phyloP scores from a whole-genome alignment of 352 stramenopile species.

The Pythium aquatile region DNA sequence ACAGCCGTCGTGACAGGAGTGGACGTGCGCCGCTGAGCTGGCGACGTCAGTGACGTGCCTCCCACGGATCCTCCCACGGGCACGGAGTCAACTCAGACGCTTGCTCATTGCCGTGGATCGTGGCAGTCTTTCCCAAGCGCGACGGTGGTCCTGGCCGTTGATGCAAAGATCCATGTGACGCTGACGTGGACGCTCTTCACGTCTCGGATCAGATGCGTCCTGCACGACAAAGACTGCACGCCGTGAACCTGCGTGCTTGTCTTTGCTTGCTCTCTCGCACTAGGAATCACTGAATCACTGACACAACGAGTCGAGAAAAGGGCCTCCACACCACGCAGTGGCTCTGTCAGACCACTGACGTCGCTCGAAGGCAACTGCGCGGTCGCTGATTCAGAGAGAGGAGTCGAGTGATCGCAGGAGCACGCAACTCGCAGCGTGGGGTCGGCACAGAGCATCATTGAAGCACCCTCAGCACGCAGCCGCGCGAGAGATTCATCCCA shows the following conservation, averaged over 20 bases:
- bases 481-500: slow-evolving; percentile 2
- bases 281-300: slow-evolving; percentile 6
- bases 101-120: not conserved
- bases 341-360: not conserved
- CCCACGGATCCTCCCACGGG: not conserved
- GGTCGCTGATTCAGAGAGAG: not conserved
- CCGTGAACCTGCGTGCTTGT: not conserved
- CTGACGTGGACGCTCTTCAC: slow-evolving; percentile 2
- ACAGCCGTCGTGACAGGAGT: slow-evolving; percentile 15
- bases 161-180: not conserved
- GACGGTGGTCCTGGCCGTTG: not conserved
- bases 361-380: not conserved
- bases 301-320: not conserved
- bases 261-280: slow-evolving; percentile 1
- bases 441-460: not conserved
- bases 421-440: not conserved
- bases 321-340: not conserved
- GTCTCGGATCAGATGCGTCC: not conserved
- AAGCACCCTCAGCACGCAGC: not conserved
- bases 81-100: slow-evolving; percentile 2
- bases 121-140: not conserved
- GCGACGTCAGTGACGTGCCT: slow-evolving; percentile 1
- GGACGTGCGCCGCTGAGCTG: not conserved
- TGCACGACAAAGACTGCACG: not conserved
- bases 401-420: not conserved